Base-by-base conservation (phyloP, 2,329 filamentous ascomycete species). In the Paracoccidioides lutzii region DNA sequence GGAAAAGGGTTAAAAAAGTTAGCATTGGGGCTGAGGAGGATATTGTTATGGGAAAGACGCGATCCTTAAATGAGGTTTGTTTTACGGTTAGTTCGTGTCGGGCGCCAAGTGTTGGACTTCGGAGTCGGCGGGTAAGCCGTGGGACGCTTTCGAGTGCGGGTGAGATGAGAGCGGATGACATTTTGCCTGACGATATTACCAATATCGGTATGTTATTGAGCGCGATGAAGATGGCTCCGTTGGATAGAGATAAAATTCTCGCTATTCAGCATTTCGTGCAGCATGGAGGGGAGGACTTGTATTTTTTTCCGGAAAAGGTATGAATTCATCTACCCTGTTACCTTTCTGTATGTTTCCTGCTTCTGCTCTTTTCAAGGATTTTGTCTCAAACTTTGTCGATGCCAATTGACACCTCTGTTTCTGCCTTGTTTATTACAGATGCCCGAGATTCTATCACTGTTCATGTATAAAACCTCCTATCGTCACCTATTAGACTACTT, bases 161-260 rank as follows among this genome's bases (percentile, higher is more conserved):
- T 33, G 73, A 66, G 55, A 75, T 68, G 4, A 69, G 73, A 0
- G 75, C 79, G 5, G 71, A 75, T 15, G 73, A 77, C 54, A 38
- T 66, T 9, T 59, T 60, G 37, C 59, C 68, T 0, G 80, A 81
- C 55, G 81, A 84, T 50, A 78, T 84, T 52, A 74, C 73, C 4
- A 80, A 88, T 64, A 80, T 89, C 15, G 80, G 82, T 3, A 81
- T 81, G 3, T 74, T 98, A 32, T 78, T 95, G 73, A 73, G 71
- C 28, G 79, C 81, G 2, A 70, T 98, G 55, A 85, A 83, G 59
- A 73, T 73, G 42, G 82, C 86, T 5, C 80, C 83, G 6, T 88
- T 98, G 61, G 93, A 98, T 67, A 81, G 93, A 38, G 91, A 97
- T 73, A 97, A 93, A 74, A 82, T 94, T 57, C 85, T 91, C 59